phyloP scores from a whole-genome alignment of 2,329 filamentous ascomycete genomes.

The Alternaria brassicae region DNA sequence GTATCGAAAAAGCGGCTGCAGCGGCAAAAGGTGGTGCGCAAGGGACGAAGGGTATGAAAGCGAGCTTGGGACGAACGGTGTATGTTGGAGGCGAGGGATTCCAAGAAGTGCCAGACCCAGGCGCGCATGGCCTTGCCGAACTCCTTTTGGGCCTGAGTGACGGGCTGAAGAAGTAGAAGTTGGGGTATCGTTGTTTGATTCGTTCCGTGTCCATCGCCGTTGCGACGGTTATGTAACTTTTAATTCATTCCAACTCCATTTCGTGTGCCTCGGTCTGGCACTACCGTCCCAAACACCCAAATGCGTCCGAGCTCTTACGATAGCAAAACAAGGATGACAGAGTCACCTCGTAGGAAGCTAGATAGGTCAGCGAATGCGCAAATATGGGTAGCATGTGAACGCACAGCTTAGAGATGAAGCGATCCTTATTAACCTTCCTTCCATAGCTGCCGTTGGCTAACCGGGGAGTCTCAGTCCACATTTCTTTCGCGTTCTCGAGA shows the following conservation, averaged over 20 bases:
- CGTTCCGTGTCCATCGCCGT: conserved; percentile 32
- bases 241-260: conserved; percentile 40
- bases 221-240: conserved; percentile 45
- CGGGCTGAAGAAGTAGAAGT: conserved; percentile 49
- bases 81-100: conserved; percentile 78
- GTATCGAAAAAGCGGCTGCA: conserved; percentile 74
- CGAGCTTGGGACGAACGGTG: conserved; percentile 82
- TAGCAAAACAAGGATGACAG: conserved; percentile 84
- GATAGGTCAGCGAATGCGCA: conserved; percentile 21
- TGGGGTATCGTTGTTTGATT: conserved; percentile 42
- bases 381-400: conserved; percentile 43
- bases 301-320: conserved; percentile 60
- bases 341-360: conserved; percentile 86
- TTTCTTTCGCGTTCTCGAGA: conserved; percentile 95
- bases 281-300: conserved; percentile 13
- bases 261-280: conserved; percentile 14
- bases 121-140: conserved; percentile 78
- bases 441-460: conserved; percentile 87
- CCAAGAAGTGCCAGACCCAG: conserved; percentile 76
- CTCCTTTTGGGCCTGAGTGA: conserved; percentile 82
- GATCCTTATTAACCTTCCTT: conserved; percentile 92
- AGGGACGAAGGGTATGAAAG: conserved; percentile 89
- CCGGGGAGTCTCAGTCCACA: conserved; percentile 96
- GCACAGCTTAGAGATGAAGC: conserved; percentile 97
- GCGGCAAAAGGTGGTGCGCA: conserved; percentile 79